Conservation (phyloP, 805 yeast species). For the Kodamaea laetipori region DNA sequence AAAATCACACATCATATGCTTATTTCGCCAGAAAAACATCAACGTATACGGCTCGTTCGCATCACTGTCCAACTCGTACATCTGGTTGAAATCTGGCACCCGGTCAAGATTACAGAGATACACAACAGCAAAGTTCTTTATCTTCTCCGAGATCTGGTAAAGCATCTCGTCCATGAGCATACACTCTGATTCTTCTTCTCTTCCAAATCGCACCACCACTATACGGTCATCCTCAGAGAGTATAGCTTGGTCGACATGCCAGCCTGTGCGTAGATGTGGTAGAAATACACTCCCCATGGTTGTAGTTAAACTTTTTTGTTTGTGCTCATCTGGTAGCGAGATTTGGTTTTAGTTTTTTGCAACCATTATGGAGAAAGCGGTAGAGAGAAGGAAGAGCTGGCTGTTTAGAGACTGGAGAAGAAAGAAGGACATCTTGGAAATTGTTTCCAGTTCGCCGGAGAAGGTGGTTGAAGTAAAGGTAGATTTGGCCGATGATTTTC, state of each 20-base stretch:
- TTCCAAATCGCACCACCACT: slow-evolving; percentile 87
- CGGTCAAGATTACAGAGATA: slow-evolving; percentile 86
- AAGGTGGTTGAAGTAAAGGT: not conserved
- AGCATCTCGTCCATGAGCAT: slow-evolving; percentile 89
- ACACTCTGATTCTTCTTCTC: slow-evolving; percentile 73
- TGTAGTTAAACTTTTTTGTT: not conserved
- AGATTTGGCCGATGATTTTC: not conserved
- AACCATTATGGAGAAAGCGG: not conserved
- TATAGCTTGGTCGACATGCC: slow-evolving; percentile 99
- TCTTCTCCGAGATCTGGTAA: slow-evolving; percentile 76
- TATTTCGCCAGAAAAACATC: slow-evolving; percentile 91
- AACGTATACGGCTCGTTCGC: slow-evolving; percentile 77
- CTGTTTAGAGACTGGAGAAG: slow-evolving; percentile 4
- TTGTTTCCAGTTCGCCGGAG: slow-evolving; percentile 1
- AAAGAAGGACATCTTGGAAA: not conserved
- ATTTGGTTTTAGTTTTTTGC: not conserved
- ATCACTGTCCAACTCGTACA: slow-evolving; percentile 72
- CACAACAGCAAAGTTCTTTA: slow-evolving; percentile 83
- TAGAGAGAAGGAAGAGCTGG: slow-evolving; percentile 7
- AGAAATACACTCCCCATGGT: slow-evolving; percentile 78
- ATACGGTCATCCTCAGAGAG: slow-evolving; percentile 85
- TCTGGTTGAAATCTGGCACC: slow-evolving; percentile 85
- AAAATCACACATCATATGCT: slow-evolving; percentile 98
- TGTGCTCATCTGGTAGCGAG: not conserved
- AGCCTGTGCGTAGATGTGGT: slow-evolving; percentile 80